Percentiles rank a stretch among this genome's conserved stretches.
phyloP scores from a whole-genome alignment of 2,329 filamentous ascomycete species.

The Calonectria fujianensis region DNA sequence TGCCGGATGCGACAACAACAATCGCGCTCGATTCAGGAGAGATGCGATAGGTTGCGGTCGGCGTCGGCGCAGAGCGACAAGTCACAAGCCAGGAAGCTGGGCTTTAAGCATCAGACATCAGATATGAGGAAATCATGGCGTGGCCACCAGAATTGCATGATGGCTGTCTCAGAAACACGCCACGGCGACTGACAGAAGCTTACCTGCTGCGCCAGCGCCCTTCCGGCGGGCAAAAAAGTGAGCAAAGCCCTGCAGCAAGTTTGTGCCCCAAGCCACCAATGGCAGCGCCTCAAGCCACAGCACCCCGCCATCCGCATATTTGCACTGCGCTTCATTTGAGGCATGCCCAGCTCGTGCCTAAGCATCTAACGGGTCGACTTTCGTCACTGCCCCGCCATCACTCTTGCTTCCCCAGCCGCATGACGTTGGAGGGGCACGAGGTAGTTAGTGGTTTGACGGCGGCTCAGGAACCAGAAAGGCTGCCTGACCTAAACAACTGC shows the following conservation, averaged over 20 bases:
- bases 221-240: constrained; percentile 17
- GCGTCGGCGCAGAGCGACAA: constrained; percentile 25
- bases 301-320: background rate
- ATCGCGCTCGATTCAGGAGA: constrained; percentile 6
- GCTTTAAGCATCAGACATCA: constrained; percentile 29
- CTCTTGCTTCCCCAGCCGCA: constrained; percentile 22
- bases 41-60: constrained; percentile 18
- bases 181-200: constrained; percentile 31
- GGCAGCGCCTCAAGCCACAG: constrained; percentile 7
- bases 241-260: constrained; percentile 36
- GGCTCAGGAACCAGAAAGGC: constrained; percentile 29
- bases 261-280: constrained; percentile 24
- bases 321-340: background rate
- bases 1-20: constrained; percentile 12
- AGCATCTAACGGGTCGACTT: background rate
- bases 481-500: constrained; percentile 32
- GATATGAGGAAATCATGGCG: constrained; percentile 37
- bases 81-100: constrained; percentile 23
- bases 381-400: constrained; percentile 42
- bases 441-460: constrained; percentile 16
- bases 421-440: constrained; percentile 43
- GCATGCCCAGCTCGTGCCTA: constrained; percentile 13
- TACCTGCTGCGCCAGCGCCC: constrained; percentile 29
- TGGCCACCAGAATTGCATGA: constrained; percentile 41
- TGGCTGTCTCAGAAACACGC: constrained; percentile 42